These are phyloP conservation scores for Chamaecrista fasciculata DNA, from an alignment of 306 rosid species.

Conservation along the genomic window DNA sequence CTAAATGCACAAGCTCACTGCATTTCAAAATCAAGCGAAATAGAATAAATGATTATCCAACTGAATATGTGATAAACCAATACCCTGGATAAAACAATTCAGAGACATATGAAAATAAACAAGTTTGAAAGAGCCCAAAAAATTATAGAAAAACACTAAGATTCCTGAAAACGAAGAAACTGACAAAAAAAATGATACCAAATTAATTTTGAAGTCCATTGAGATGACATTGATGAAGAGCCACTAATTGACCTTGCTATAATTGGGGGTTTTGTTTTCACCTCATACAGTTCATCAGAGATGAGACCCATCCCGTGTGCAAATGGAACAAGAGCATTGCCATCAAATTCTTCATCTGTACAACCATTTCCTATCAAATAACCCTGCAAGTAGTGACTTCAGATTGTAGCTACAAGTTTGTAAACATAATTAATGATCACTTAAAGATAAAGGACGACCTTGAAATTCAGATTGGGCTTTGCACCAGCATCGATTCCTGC, in stretches of 20 bases:
- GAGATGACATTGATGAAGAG: slow-evolving; percentile 18
- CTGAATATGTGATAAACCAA: too few species aligned
- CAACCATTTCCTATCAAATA: slow-evolving; percentile 94
- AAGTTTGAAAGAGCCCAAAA: too few species aligned
- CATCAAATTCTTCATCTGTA: slow-evolving; percentile 71
- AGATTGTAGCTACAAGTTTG: slow-evolving; percentile 5
- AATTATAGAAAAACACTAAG: background rate
- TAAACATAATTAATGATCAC: slow-evolving; percentile 15
- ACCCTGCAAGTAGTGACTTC: slow-evolving; percentile 52
- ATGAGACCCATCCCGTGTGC: slow-evolving; percentile 96
- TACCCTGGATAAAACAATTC: too few species aligned
- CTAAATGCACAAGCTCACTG: background rate
- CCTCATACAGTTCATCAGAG: slow-evolving; percentile 79
- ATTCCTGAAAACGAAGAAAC: slow-evolving; percentile 12
- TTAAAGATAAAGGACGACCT: slow-evolving; percentile 37
- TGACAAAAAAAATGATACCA: background rate
- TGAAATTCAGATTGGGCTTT: slow-evolving; percentile 60
- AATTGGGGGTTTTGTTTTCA: slow-evolving; percentile 26
- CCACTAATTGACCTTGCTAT: background rate
- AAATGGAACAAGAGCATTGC: slow-evolving; percentile 94
- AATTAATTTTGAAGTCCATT: background rate
- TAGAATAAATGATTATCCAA: too few species aligned
- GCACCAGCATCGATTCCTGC: slow-evolving; percentile 50
- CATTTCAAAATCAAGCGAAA: too few species aligned
- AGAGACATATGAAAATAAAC: too few species aligned